These are phyloP conservation scores for Murraya koenigii DNA, from an alignment of 345 rosid species.

Conservation along the genomic window DNA sequence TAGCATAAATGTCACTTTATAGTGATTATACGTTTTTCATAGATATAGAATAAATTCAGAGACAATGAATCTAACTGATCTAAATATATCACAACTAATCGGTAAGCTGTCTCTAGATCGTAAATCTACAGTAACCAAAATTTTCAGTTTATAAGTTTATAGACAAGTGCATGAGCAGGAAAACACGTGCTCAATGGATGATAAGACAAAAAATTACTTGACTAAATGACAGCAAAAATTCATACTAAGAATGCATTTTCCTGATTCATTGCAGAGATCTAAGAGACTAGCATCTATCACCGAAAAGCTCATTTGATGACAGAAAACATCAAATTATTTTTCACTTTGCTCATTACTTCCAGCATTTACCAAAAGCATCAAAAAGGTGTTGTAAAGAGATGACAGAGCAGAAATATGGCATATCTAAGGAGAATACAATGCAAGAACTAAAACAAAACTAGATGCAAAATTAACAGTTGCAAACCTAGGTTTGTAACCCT, in stretches of 20 bases:
- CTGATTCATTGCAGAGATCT: neutral
- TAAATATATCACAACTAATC: no score
- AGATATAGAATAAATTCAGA: no score
- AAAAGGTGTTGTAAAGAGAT: neutral
- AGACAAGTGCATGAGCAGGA: no score
- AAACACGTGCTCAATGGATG: no score
- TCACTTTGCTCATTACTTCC: neutral
- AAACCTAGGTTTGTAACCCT: conserved; percentile 68
- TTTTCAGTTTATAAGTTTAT: no score
- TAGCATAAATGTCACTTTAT: no score
- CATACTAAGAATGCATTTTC: neutral
- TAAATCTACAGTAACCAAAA: no score
- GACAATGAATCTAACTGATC: no score
- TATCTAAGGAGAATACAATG: neutral
- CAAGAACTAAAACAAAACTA: neutral
- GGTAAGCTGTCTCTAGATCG: no score
- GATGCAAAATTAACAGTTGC: conserved; percentile 13
- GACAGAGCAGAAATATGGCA: neutral
- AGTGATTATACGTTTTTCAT: no score
- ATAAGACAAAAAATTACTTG: neutral
- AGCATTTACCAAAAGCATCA: conserved; percentile 1
- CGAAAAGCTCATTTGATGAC: neutral
- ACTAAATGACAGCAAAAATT: neutral
- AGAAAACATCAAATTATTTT: neutral
- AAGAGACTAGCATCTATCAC: neutral